Evolutionary conservation across 2,329 filamentous ascomycete genomes (phyloP).

Genomic region (Colletotrichum musae): DNA sequence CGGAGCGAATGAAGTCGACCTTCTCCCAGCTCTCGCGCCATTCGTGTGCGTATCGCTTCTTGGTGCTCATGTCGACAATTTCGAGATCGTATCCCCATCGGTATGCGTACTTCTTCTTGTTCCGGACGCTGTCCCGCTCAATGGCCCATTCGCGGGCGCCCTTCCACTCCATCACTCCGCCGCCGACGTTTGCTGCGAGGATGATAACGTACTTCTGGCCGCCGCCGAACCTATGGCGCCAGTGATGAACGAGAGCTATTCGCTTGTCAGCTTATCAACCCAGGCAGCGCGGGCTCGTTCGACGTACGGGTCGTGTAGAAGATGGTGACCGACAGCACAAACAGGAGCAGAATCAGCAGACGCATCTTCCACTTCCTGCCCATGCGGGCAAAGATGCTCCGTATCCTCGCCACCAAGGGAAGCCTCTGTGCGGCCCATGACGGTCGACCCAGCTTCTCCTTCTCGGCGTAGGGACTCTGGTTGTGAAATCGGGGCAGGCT

Average conservation of each 20-base stretch:
- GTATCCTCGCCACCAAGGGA: constrained; percentile 63
- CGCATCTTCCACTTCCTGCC: constrained; percentile 77
- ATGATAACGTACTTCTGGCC: constrained; percentile 95
- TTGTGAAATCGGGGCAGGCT: constrained; percentile 82
- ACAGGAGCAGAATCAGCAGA: constrained; percentile 69
- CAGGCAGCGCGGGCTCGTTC: constrained; percentile 53
- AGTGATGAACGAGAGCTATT: constrained; percentile 70
- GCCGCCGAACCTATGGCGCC: constrained; percentile 83
- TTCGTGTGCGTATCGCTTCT: constrained; percentile 98
- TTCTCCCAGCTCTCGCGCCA: constrained; percentile 99
- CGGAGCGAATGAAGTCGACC: constrained; percentile 91
- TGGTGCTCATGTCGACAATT: constrained; percentile 98
- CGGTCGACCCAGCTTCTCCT: constrained; percentile 80
- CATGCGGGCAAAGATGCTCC: constrained; percentile 64
- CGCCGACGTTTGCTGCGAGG: constrained; percentile 92
- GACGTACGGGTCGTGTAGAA: constrained; percentile 83
- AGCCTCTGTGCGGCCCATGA: constrained; percentile 65
- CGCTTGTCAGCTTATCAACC: constrained; percentile 45
- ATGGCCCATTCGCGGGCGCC: constrained; percentile 98
- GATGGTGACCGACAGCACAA: constrained; percentile 74
- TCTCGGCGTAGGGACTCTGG: constrained; percentile 74
- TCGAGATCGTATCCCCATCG: constrained; percentile 97
- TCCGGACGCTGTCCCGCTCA: constrained; percentile 94
- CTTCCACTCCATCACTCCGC: constrained; percentile 99
- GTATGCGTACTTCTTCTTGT: constrained; percentile 90